These are phyloP conservation scores for Middelhovenomyces tepae DNA, from an alignment of 805 yeast species.

Conservation along the genomic window DNA sequence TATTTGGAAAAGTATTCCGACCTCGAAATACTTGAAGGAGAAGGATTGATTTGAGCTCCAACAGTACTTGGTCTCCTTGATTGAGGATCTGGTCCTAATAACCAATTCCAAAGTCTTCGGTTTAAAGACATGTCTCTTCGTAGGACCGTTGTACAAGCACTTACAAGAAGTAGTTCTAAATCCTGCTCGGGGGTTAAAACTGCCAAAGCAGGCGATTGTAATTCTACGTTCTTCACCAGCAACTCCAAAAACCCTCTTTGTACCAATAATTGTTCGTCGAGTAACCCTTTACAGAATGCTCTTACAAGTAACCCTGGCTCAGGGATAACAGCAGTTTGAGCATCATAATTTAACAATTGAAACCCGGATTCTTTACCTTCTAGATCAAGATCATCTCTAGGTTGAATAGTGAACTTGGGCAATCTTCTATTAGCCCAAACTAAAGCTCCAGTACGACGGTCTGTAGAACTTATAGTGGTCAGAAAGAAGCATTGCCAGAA, in stretches of 20 bases:
- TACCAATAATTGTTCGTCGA: slow-evolving; percentile 59
- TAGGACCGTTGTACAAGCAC: slow-evolving; percentile 60
- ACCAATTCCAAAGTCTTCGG: slow-evolving; percentile 89
- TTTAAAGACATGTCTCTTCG: slow-evolving; percentile 90
- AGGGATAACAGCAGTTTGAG: slow-evolving; percentile 56
- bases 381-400: slow-evolving; percentile 13
- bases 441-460: slow-evolving; percentile 74
- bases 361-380: slow-evolving; percentile 27
- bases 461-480: slow-evolving; percentile 68
- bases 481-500: slow-evolving; percentile 84
- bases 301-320: slow-evolving; percentile 73
- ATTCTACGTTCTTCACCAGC: slow-evolving; percentile 54
- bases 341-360: slow-evolving; percentile 36
- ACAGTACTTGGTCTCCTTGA: slow-evolving; percentile 6
- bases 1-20: slow-evolving; percentile 50
- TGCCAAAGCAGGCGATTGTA: slow-evolving; percentile 51
- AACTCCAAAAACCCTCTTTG: slow-evolving; percentile 87
- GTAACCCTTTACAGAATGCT: slow-evolving; percentile 62
- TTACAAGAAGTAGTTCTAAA: slow-evolving; percentile 46
- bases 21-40: slow-evolving; percentile 24
- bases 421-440: slow-evolving; percentile 60
- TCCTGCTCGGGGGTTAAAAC: slow-evolving; percentile 43
- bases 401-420: slow-evolving; percentile 41
- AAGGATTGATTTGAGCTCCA: slow-evolving; percentile 9
- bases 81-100: slow-evolving; percentile 65